Base-by-base conservation (phyloP, 139 green algal genomes). In the Closterium sp. region DNA sequence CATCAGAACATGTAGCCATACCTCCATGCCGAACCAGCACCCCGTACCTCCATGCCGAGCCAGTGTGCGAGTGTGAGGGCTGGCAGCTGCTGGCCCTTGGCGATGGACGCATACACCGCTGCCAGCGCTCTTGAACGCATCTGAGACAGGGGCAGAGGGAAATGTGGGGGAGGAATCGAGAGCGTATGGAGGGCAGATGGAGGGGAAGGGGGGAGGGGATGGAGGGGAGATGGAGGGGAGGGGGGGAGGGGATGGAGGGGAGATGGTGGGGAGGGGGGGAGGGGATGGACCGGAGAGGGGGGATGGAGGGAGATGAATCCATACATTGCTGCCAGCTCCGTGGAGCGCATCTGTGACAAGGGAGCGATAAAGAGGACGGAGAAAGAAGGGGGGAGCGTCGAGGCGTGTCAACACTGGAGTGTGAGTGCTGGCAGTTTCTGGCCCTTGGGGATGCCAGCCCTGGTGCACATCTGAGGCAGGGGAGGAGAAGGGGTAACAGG, bases 41-140 rank as follows among this genome's bases (percentile, higher is more conserved):
- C 24, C 85, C 85, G 22, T 88, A 88, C 87, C 87, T 89, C 87
- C 87, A 90, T 90, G 87, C 28, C 87, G 32, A 90, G 87, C 87
- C 87, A 90, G 31, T 34, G 30, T 3, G 32, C 87, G 32, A 90
- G 31, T 22, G 87, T 42, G 27, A 22, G 30, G 1, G 32, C 27
- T 21, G 87, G 32, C 22, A 90, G 28, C 0, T 31, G 28, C 32
- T 90, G 87, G 27, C 31, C 32, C 87, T 90, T 90, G 28, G 30
- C 24, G 4, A 90, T 31, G 30, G 28, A 29, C 4, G 31, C 32
- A 28, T 90, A 31, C 28, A 90, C 24, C 31, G 30, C 87, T 42
- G 87, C 13, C 28, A 90, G 28, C 24, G 87, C 87, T 0, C 10
- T 13, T 7, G 87, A 29, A 4, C 87, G 30, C 87, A 90, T 34